Conservation (phyloP, 805 yeast genomes). For the Kuraishia ogatae region DNA sequence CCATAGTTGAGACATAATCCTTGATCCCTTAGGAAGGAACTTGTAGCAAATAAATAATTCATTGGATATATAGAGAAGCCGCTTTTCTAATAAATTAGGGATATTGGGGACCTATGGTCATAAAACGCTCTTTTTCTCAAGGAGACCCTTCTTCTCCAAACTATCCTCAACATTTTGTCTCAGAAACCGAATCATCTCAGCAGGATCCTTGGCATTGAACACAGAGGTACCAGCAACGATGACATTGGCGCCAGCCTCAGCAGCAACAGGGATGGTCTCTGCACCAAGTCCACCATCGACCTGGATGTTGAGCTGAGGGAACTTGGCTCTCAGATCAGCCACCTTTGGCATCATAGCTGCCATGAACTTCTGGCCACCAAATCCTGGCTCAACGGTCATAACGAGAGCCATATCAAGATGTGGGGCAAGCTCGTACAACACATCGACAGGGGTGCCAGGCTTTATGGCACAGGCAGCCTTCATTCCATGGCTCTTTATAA, state of each 20-base stretch:
- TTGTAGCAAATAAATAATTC: no score
- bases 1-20: no score
- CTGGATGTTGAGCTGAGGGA: slow-evolving; percentile 78
- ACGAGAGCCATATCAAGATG: slow-evolving; percentile 88
- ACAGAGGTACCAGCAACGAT: slow-evolving; percentile 97
- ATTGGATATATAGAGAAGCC: no score
- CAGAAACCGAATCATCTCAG: slow-evolving; percentile 61
- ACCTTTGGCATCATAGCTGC: slow-evolving; percentile 95
- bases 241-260: slow-evolving; percentile 96
- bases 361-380: slow-evolving; percentile 98
- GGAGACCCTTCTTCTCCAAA: slow-evolving; percentile 37
- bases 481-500: slow-evolving; percentile 76
- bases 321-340: slow-evolving; percentile 57
- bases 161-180: slow-evolving; percentile 50
- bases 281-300: slow-evolving; percentile 96
- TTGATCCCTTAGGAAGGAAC: no score
- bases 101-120: no score
- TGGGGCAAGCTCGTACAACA: slow-evolving; percentile 64
- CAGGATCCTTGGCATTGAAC: slow-evolving; percentile 76
- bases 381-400: slow-evolving; percentile 99
- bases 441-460: slow-evolving; percentile 88
- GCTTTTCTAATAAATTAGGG: no score
- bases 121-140: slow-evolving; percentile 8
- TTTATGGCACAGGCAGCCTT: slow-evolving; percentile 91
- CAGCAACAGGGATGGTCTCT: slow-evolving; percentile 78